Percentiles rank a stretch among this genome's conserved stretches.
phyloP scores from a whole-genome alignment of 2,329 filamentous ascomycete genomes.

The Ophiostoma ulmi region DNA sequence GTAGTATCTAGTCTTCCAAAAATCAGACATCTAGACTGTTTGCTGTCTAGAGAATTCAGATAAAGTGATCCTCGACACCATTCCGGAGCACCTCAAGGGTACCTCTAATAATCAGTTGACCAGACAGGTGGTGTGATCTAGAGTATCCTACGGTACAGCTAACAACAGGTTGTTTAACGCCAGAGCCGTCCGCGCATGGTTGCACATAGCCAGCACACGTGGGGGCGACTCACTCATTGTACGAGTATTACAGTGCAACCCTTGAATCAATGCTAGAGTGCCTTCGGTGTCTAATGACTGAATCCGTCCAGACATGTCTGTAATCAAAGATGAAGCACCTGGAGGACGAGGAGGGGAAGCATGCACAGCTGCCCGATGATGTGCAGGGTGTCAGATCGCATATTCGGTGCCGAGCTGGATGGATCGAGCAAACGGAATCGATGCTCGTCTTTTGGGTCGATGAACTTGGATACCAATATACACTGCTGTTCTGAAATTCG shows the following conservation, averaged over 20 bases:
- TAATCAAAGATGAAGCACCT: not conserved
- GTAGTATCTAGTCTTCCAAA: not conserved
- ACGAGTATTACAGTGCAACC: not conserved
- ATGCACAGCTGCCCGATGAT: not conserved
- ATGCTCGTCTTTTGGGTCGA: not conserved
- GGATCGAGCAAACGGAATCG: not conserved
- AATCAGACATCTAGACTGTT: too few species aligned
- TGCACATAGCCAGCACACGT: constrained; percentile 3
- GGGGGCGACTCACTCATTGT: not conserved
- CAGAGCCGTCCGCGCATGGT: not conserved
- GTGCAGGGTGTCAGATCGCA: not conserved
- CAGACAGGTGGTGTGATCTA: not conserved
- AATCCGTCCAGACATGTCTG: not conserved
- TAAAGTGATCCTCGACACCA: not conserved
- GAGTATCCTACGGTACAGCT: not conserved
- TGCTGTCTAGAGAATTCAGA: too few species aligned
- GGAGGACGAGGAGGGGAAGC: not conserved
- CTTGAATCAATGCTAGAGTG: not conserved
- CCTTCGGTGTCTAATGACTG: not conserved
- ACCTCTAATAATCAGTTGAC: not conserved
- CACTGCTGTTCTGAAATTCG: not conserved
- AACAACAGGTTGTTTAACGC: not conserved
- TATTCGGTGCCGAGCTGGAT: not conserved
- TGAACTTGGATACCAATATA: not conserved
- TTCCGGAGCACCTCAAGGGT: not conserved